Conservation (phyloP, 169 alveolate genomes). For the Plasmodium sp. region DNA sequence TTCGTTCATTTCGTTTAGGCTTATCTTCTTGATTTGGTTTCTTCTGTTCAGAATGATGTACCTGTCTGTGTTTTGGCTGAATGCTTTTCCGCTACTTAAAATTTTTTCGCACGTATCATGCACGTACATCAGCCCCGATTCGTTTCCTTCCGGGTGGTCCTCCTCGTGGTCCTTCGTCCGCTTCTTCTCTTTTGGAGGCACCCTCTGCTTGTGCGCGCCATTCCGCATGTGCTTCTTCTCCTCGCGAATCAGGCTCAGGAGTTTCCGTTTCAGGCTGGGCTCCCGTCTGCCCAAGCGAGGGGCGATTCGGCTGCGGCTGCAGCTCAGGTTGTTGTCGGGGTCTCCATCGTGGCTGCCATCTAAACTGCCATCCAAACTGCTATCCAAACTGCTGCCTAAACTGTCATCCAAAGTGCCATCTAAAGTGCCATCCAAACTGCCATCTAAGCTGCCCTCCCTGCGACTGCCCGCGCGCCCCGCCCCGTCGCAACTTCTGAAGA, state of each 20-base stretch:
- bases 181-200: not conserved
- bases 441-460: not conserved
- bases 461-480: not conserved
- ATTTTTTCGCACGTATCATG: conserved; percentile 23
- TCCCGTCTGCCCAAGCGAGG: not conserved
- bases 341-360: not conserved
- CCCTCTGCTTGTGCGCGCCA: not conserved
- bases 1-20: conserved; percentile 35
- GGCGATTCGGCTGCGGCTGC: not conserved
- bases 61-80: not conserved
- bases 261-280: not conserved
- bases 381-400: not conserved
- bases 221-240: conserved; percentile 2
- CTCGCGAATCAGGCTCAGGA: not conserved
- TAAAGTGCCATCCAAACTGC: not conserved
- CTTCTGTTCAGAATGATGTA: conserved; percentile 14
- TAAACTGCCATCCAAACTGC: not conserved
- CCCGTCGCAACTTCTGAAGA: conserved; percentile 7
- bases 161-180: not conserved
- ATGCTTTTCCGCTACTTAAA: not conserved
- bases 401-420: not conserved
- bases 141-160: conserved; percentile 9
- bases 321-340: not conserved
- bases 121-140: conserved; percentile 43
- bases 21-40: conserved; percentile 21